Evolutionary conservation across 2,329 filamentous ascomycete genomes (phyloP), one percentile per base, ranked within the genome.

Genomic region (Trichoderma guizhouense): DNA sequence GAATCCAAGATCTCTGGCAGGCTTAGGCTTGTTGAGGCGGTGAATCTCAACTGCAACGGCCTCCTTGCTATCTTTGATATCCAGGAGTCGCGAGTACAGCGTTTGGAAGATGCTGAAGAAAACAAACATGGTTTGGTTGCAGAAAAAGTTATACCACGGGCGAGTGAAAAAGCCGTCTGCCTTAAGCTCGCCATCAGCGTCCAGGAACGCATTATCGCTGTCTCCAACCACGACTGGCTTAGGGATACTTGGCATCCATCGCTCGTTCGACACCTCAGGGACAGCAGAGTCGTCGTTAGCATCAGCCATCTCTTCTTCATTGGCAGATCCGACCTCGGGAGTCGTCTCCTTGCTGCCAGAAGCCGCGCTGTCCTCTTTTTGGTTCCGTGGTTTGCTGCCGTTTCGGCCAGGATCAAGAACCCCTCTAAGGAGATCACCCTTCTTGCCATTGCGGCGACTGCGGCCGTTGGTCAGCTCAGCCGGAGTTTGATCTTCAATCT

Each of bases 31-130:
- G 78, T 90, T 91, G 58, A 93, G 90, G 24, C 93, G 91, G 30
- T 87, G 85, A 51, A 98, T 91, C 77, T 93, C 91, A 76, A 90
- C 88, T 62, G 89, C 86, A 11, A 97, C 95, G 58, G 91, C 88
- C 3, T 88, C 86, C 76, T 93, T 92, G 78, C 91, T 91, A 72
- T 91, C 86, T 84, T 98, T 98, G 81, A 98, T 90, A 73, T 92
- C 92, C 74, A 92, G 86, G 15, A 99, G 86, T 53, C 96, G 91
- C 77, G 91, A 89, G 82, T 97, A 98, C 6, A 99, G 85, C n/a
- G 92, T 92, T 79, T 97, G 90, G 80, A 99, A 96, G 73, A 97
- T 91, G 76, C 92, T 93, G 84, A 99, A 92, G 86, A 99, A 98
- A 82, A 96, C 95, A 79, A 94, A 97, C 72, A 99, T 91, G 4